A percentile compares a stretch with the other conserved stretches of the same genome.
Evolutionary conservation across 1,284 basidiomycete species (phyloP).

Genomic region (Tilletiaria anomala): DNA sequence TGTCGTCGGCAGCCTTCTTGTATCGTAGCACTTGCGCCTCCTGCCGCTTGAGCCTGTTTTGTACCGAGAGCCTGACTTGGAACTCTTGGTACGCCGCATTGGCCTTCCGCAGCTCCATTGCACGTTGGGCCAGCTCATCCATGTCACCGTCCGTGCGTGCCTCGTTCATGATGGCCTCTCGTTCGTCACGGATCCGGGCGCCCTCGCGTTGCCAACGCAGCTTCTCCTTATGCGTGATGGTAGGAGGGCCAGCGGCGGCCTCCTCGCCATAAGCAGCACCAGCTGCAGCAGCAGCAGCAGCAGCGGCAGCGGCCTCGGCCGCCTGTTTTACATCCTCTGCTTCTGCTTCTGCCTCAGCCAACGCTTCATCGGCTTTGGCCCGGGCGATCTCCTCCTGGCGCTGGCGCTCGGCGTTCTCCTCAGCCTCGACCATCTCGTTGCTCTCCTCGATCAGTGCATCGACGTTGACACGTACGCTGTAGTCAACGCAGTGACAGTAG

Average conservation of each 20-base stretch:
- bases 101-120: too few relatives aligned
- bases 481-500: constrained; percentile 30
- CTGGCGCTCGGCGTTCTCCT: constrained; percentile 10
- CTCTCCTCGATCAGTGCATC: constrained; percentile 28
- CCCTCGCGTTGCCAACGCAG: too few relatives aligned
- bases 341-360: constrained; percentile 11
- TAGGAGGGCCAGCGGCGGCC: neutral
- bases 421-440: constrained; percentile 23
- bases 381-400: constrained; percentile 12
- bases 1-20: too few relatives aligned
- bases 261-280: neutral
- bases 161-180: too few relatives aligned
- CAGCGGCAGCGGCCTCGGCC: neutral
- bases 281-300: neutral
- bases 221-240: too few relatives aligned
- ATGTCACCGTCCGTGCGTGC: too few relatives aligned
- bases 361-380: constrained; percentile 42
- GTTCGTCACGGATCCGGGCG: too few relatives aligned
- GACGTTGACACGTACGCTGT: constrained; percentile 36
- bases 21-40: too few relatives aligned
- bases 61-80: too few relatives aligned
- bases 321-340: constrained; percentile 8
- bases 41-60: too few relatives aligned
- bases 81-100: too few relatives aligned
- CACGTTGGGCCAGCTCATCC: too few relatives aligned